phyloP scores from a whole-genome alignment of 2,329 filamentous ascomycete genomes.

The Pyrenophora tritici-repentis region DNA sequence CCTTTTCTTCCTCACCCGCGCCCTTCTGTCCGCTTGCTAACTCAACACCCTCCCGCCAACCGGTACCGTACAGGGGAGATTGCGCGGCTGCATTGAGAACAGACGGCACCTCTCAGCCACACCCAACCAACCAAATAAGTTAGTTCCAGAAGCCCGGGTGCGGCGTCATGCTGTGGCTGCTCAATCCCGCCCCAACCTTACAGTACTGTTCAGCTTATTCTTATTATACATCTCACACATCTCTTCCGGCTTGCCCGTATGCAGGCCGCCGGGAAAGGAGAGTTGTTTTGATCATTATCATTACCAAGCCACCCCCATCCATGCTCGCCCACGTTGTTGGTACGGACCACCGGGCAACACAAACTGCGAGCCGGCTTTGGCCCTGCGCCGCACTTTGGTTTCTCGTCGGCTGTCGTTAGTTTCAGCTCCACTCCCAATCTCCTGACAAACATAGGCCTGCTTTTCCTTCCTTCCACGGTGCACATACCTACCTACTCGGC shows the following conservation, averaged over 20 bases:
- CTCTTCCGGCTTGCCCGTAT: background rate
- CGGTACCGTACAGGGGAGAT: conserved; percentile 16
- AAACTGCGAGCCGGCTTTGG: conserved; percentile 6
- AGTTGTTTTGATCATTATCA: background rate
- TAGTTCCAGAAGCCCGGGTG: conserved; percentile 13
- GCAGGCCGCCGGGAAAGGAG: conserved; percentile 6
- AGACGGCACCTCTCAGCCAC: conserved; percentile 18
- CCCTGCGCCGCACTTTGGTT: conserved; percentile 12
- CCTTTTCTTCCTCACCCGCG: background rate
- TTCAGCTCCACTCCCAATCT: conserved; percentile 13
- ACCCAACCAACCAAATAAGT: background rate
- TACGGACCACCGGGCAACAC: conserved; percentile 1
- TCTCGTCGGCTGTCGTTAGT: conserved; percentile 6
- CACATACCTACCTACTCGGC: background rate
- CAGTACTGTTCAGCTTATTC: conserved; percentile 7
- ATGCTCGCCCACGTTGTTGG: conserved; percentile 2
- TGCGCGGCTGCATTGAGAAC: conserved; percentile 21
- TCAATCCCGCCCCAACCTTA: conserved; percentile 1
- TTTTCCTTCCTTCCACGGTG: conserved; percentile 10
- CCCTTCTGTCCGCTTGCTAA: background rate
- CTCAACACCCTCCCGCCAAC: background rate
- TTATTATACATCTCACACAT: no score
- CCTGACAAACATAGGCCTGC: conserved; percentile 13
- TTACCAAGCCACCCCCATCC: background rate
- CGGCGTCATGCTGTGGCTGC: conserved; percentile 19